Base-by-base conservation (phyloP, 2,329 filamentous ascomycete species). In the Penicillium sp. region DNA sequence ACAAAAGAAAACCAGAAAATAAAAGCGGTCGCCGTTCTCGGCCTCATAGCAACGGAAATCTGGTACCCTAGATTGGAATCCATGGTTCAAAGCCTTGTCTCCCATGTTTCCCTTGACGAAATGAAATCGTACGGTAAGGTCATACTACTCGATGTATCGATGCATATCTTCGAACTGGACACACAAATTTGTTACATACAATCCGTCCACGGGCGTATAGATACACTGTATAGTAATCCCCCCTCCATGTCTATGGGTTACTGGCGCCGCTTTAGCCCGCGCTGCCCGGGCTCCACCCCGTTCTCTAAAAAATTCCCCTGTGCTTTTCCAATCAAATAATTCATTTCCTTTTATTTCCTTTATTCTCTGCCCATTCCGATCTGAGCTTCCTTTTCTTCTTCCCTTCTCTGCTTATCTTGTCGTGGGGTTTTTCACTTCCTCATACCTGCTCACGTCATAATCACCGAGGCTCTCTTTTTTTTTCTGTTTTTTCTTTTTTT, bases 171-270 rank as follows among this genome's bases (percentile, higher is more conserved):
- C 38, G 21, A n/a, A 6, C 25, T 49, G 21, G n/a, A 27, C 47
- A 25, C 27, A n/a, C 40, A 25, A 25, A 16, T 16, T 9, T 25
- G 39, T 25, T 44, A n/a, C 31, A 44, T 33, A 50, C 25, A 25
- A 23, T 33, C 15, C 13, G 41, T 44, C 25, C 41, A 27, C 23
- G 40, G 13, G 15, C 8, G 44, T 47, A 47, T 47, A 47, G 44
- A 38, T 47, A 52, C 40, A 46, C 25, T 31, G 27, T 53, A 53
- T 27, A 58, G 46, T 47, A 59, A 59, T 61, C 64, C 70, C 69
- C 68, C 67, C 61, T 72, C 71, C 70, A 72, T 68, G 66, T 69
- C 70, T 65, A 72, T 68, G 71, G 71, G 71, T 71, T 68, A 62
- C 61, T 69, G 70, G 67, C 66, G 68, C 59, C 60, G 59, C 62